These are phyloP conservation scores for Citrus cavaleriei DNA, from an alignment of 345 rosid species.

Conservation along the genomic window DNA sequence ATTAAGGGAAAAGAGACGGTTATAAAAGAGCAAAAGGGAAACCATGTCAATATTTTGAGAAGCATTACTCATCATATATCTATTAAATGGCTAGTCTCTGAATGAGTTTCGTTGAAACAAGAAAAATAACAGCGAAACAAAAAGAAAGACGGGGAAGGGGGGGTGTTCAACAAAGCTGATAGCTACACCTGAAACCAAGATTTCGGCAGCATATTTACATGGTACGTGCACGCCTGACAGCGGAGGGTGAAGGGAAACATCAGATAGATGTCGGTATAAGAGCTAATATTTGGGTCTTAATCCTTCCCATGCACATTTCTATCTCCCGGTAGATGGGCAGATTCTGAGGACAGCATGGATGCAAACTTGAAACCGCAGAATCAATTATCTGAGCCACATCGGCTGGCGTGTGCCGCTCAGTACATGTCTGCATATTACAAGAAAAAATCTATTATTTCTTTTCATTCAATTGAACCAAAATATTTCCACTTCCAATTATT, in stretches of 20 bases:
- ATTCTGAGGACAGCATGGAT: constrained; percentile 78
- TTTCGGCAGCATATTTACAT: constrained; percentile 19
- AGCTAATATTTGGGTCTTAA: constrained; percentile 90
- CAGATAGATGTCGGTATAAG: constrained; percentile 62
- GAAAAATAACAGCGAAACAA: background rate
- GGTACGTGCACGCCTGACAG: background rate
- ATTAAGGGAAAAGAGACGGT: no score
- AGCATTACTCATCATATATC: background rate
- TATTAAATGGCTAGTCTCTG: background rate
- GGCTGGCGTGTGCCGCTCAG: constrained; percentile 84
- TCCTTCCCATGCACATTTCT: constrained; percentile 89
- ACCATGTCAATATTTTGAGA: background rate
- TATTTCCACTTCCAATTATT: background rate
- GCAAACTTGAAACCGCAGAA: constrained; percentile 71
- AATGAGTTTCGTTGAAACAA: background rate
- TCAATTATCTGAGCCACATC: constrained; percentile 97
- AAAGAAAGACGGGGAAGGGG: no score
- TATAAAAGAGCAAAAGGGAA: background rate
- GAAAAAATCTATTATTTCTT: background rate
- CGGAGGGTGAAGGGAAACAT: background rate
- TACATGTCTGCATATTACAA: constrained; percentile 59
- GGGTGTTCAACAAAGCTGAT: no score
- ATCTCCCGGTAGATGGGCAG: constrained; percentile 76
- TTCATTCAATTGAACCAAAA: background rate
- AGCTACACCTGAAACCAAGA: background rate